A percentile compares a stretch with the other conserved stretches of the same genome.
phyloP scores from a whole-genome alignment of 768 basidiomycete genomes.

The Termitomyces titanicus region DNA sequence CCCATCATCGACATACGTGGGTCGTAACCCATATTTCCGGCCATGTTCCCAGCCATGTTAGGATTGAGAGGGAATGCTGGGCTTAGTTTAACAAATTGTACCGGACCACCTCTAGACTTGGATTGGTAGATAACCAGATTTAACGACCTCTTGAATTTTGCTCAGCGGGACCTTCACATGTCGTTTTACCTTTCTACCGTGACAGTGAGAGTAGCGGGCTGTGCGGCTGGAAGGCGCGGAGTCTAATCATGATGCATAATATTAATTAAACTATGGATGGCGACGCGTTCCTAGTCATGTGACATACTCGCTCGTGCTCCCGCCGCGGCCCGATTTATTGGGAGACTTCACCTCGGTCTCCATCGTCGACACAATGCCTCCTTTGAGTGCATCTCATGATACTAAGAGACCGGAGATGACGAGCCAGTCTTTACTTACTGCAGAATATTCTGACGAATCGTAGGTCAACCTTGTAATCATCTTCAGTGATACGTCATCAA shows the following conservation, averaged over 20 bases:
- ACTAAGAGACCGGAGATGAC: not conserved
- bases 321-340: no score
- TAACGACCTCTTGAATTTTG: no score
- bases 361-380: not conserved
- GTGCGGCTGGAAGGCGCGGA: no score
- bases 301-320: not conserved
- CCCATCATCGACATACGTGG: constrained; percentile 84
- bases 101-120: no score
- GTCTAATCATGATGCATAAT: no score
- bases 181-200: no score
- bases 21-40: constrained; percentile 41
- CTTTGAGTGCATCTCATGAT: not conserved
- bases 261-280: no score
- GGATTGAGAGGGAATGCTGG: constrained; percentile 50
- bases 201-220: no score
- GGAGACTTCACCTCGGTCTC: not conserved
- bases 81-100: no score
- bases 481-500: not conserved
- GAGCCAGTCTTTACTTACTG: constrained; percentile 34
- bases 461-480: constrained; percentile 32
- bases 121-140: no score
- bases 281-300: not conserved
- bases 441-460: constrained; percentile 72
- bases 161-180: no score
- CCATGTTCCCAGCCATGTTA: constrained; percentile 49